A percentile compares a stretch with the other conserved stretches of the same genome.
These are phyloP conservation scores for Canavalia gladiata DNA, from an alignment of 306 rosid genomes.

Conservation along the genomic window DNA sequence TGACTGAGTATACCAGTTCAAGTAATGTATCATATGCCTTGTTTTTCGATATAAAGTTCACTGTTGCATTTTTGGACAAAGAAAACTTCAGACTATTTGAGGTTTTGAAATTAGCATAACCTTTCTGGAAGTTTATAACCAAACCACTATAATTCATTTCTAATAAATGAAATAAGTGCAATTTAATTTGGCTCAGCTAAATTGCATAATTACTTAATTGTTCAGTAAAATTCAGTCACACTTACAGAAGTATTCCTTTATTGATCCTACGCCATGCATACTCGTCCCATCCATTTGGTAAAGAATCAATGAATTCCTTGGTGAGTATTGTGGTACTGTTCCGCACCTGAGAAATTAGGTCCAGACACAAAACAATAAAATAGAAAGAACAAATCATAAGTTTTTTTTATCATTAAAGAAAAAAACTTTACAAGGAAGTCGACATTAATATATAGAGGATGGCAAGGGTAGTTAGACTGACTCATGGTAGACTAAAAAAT, in stretches of 20 bases:
- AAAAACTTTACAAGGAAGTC: slow-evolving; percentile 6
- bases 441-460: slow-evolving; percentile 19
- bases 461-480: slow-evolving; percentile 13
- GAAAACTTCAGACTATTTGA: neutral
- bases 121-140: slow-evolving; percentile 21
- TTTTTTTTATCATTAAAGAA: slow-evolving; percentile 19
- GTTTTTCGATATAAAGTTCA: slow-evolving; percentile 25
- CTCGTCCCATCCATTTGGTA: slow-evolving; percentile 98
- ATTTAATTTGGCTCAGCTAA: slow-evolving; percentile 28
- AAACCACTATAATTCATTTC: slow-evolving; percentile 27
- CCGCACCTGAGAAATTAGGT: slow-evolving; percentile 87
- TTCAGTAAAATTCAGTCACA: slow-evolving; percentile 41
- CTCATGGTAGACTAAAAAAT: neutral
- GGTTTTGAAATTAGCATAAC: slow-evolving; percentile 12
- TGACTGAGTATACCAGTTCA: slow-evolving; percentile 29
- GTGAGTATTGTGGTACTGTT: slow-evolving; percentile 96
- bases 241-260: slow-evolving; percentile 89
- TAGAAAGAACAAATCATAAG: slow-evolving; percentile 53
- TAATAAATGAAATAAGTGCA: slow-evolving; percentile 33
- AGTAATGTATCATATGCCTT: neutral
- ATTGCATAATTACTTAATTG: slow-evolving; percentile 28
- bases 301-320: slow-evolving; percentile 87
- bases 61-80: neutral
- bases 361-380: slow-evolving; percentile 56
- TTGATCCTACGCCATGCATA: slow-evolving; percentile 99